These are phyloP conservation scores for Penicillium canescens DNA, from an alignment of 495 filamentous ascomycete species.

Conservation along the genomic window DNA sequence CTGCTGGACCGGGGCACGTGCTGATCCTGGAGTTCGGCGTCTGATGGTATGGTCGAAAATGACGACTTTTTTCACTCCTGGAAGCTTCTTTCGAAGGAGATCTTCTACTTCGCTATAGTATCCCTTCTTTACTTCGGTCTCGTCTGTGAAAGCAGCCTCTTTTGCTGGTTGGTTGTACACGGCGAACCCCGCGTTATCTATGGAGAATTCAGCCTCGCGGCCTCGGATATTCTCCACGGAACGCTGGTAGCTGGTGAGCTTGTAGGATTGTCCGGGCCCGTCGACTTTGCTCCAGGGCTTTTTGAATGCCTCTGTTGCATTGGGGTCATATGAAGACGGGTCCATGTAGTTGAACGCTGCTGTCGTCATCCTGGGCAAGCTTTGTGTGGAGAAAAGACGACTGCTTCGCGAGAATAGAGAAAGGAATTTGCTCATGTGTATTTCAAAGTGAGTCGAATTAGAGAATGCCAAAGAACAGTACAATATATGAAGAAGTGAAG, in stretches of 20 bases:
- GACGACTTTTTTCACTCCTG: slow-evolving; percentile 61
- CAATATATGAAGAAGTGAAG: neutral
- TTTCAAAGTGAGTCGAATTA: neutral
- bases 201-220: slow-evolving; percentile 11
- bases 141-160: slow-evolving; percentile 25
- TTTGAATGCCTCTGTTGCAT: slow-evolving; percentile 18
- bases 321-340: slow-evolving; percentile 10
- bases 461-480: neutral
- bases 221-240: slow-evolving; percentile 11
- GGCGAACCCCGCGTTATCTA: slow-evolving; percentile 12
- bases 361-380: slow-evolving; percentile 26
- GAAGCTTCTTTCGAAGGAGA: slow-evolving; percentile 61
- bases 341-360: slow-evolving; percentile 17
- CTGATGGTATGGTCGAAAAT: slow-evolving; percentile 95
- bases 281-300: slow-evolving; percentile 20
- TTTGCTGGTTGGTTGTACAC: slow-evolving; percentile 6
- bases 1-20: slow-evolving; percentile 61
- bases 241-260: slow-evolving; percentile 1
- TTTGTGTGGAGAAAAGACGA: neutral
- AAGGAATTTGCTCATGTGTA: neutral
- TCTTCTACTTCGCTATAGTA: slow-evolving; percentile 83
- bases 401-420: neutral
- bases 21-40: slow-evolving; percentile 49
- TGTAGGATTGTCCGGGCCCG: slow-evolving; percentile 13
- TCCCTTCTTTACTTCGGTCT: slow-evolving; percentile 57